Evolutionary conservation across 163 green algal species (phyloP), one percentile per base, ranked within the genome.

Genomic region (Scenedesmus sp.): DNA sequence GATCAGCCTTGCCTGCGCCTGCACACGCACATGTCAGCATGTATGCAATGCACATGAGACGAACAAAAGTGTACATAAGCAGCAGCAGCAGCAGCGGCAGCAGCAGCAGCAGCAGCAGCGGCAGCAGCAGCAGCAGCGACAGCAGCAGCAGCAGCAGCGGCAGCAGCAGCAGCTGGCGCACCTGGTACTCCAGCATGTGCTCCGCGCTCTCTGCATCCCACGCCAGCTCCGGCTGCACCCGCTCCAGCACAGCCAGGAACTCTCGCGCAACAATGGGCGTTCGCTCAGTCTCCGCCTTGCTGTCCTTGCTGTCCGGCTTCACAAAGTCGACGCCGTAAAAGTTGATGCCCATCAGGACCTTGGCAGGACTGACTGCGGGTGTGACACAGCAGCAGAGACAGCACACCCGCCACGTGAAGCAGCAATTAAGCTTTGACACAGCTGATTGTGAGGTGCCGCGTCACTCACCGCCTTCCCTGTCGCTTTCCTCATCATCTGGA

Each of bases 261-360:
- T 93, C 92, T 20, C 79, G 30, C 0, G 80, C 89, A 22, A 93
- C 72, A 20, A 97, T 72, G 9, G 92, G 86, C n/a, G 56, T 83
- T 12, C 65, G 53, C 30, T 76, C 9, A 16, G 65, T 26, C 65
- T 76, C 65, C 9, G 30, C 30, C 35, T 90, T 94, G 53, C 95
- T 89, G 44, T 94, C 79, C 12, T 78, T 87, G 40, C 15, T 73
- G 7, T 37, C 82, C 22, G 73, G 86, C 33, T 46, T 59, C 22
- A 33, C 49, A 68, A 43, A 92, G 61, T 89, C 80, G 33, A 42
- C 81, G 61, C 95, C 96, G 82, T 96, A 98, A 84, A 97, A 98
- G 82, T 96, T 96, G 33, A 96, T 33, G 0, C 96, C 96, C 73
- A 97, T 51, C 53, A 96, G 85, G n/a, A 96, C 40, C 35, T 94